Evolutionary conservation across 192 early-diverging fungal genomes (phyloP), one percentile per base, ranked within the genome.

Genomic region (Umbelopsis vinacea): DNA sequence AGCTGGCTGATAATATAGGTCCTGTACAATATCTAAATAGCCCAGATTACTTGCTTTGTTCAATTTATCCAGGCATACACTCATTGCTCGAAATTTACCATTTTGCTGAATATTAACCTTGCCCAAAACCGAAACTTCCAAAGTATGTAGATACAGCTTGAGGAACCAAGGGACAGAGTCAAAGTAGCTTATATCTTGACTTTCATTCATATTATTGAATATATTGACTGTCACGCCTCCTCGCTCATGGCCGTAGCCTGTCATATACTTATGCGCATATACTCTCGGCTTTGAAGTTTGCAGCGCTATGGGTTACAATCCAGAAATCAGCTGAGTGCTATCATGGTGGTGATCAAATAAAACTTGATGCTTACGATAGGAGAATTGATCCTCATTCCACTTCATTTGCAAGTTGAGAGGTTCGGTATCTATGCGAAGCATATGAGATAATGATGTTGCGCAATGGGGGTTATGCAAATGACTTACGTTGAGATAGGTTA

Each of bases 81-180:
- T 6, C 17, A 50, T 66, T 57, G 29, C 1, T n/a, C 23, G 17
- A 52, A 29, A 2, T 47, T 60, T 71, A 76, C 75, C 70, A 35
- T 37, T 54, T 26, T 66, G 47, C 4, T 21, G 6, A 14, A 26
- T 67, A 47, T 70, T 24, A 6, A 72, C 35, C n/a, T 73, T 67
- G 11, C 80, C 79, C 48, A 78, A 69, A 10, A 87, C 66, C 22
- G 83, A 72, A 5, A 92, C 74, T 29, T 75, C 72, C n/a, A 99
- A 85, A 17, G 96, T 98, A 71, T 97, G 95, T 19, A 94, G 79
- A 82, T 95, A 99, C 11, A 95, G 71, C 54, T 93, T 93, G 17
- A 99, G 82, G 73, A 89, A 95, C 97, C 97, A 99, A 0, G 97
- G 97, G 12, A 97, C 77, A 6, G 88, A 81, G 70, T 97, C 94